These are phyloP conservation scores for Colletotrichum gloeosporioides DNA, from an alignment of 2,329 filamentous ascomycete species.

Conservation along the genomic window DNA sequence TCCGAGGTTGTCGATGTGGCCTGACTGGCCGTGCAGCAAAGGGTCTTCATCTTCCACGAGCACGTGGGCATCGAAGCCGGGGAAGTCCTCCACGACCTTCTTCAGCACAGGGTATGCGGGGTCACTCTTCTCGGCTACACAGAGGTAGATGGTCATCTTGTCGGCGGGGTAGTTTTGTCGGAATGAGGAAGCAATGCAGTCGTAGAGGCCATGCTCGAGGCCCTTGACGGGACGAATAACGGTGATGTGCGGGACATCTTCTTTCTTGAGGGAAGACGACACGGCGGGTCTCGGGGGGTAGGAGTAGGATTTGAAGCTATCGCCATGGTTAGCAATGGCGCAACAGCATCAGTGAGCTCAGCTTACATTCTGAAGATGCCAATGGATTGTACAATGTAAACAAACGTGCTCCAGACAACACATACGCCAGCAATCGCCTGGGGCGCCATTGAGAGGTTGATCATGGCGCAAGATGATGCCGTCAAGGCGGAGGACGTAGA, in stretches of 20 bases:
- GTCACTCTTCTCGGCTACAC: conserved; percentile 76
- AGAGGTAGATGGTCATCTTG: conserved; percentile 82
- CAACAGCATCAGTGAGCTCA: background rate
- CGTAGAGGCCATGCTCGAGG: conserved; percentile 86
- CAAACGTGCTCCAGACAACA: conserved; percentile 57
- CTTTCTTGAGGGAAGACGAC: conserved; percentile 53
- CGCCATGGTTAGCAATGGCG: background rate
- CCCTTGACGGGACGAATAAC: conserved; percentile 94
- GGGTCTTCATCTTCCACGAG: conserved; percentile 85
- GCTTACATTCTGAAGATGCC: conserved; percentile 63
- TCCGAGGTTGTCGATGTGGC: conserved; percentile 67
- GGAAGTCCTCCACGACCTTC: conserved; percentile 75
- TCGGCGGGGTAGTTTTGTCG: conserved; percentile 79
- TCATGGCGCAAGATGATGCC: background rate
- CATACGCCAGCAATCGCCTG: conserved; percentile 51
- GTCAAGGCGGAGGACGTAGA: background rate
- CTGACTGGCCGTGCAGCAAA: conserved; percentile 60
- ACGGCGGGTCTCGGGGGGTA: conserved; percentile 51
- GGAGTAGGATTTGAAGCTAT: conserved; percentile 60
- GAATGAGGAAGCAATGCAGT: conserved; percentile 88
- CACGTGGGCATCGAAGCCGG: conserved; percentile 72
- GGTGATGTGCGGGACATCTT: conserved; percentile 80
- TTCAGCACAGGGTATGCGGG: conserved; percentile 78
- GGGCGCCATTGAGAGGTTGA: conserved; percentile 26
- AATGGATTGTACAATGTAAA: conserved; percentile 60